phyloP scores from a whole-genome alignment of 495 filamentous ascomycete genomes.

The Penicillium canescens region DNA sequence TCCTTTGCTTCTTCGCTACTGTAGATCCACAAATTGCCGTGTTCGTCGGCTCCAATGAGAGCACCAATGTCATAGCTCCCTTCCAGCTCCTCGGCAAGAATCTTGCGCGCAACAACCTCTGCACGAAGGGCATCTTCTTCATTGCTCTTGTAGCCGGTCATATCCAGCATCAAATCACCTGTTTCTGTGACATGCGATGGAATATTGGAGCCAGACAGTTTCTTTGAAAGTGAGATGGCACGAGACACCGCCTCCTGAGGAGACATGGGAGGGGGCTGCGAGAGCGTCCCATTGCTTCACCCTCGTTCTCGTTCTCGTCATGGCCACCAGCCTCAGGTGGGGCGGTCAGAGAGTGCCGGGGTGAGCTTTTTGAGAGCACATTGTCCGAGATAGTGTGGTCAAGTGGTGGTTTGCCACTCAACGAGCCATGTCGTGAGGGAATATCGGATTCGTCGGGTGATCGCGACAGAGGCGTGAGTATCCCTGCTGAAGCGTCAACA shows the following conservation, averaged over 20 bases:
- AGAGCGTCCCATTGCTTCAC: constrained; percentile 40
- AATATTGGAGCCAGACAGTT: constrained; percentile 86
- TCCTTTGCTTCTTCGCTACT: constrained; percentile 96
- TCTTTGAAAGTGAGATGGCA: constrained; percentile 82
- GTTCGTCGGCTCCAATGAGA: constrained; percentile 90
- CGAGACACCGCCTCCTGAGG: constrained; percentile 76
- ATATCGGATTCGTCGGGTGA: constrained; percentile 58
- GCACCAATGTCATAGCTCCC: constrained; percentile 95
- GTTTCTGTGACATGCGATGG: constrained; percentile 85
- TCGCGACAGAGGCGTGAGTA: constrained; percentile 62
- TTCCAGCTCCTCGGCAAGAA: constrained; percentile 91
- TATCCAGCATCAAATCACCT: constrained; percentile 97
- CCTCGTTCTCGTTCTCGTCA: background rate
- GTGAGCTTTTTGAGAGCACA: constrained; percentile 31
- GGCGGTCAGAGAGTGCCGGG: background rate
- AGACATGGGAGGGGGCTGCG: constrained; percentile 78
- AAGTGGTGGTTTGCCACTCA: constrained; percentile 33
- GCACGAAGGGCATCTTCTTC: constrained; percentile 90
- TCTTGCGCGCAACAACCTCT: constrained; percentile 90
- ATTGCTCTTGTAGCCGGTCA: constrained; percentile 93
- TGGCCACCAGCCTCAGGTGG: background rate
- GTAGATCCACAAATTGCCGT: constrained; percentile 98
- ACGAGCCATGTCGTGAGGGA: constrained; percentile 26
- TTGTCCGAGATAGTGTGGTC: constrained; percentile 57
- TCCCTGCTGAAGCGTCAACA: constrained; percentile 37